These are phyloP conservation scores for Eucalyptus erythrocorys DNA, from an alignment of 345 rosid species.

Conservation along the genomic window DNA sequence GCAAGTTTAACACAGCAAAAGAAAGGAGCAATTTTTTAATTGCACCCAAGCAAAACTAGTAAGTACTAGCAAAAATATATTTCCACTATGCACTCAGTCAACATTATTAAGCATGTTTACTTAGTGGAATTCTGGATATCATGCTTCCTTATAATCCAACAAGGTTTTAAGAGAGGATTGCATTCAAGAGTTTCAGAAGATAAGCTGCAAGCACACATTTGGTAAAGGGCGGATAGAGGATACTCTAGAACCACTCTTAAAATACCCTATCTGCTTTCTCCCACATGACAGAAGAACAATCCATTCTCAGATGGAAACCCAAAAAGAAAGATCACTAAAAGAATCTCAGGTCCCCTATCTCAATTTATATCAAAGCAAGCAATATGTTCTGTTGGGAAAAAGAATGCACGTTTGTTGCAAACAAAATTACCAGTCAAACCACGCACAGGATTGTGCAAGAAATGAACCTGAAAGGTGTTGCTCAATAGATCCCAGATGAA, in stretches of 20 bases:
- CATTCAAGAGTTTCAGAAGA: not conserved
- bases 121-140: not conserved
- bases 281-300: not conserved
- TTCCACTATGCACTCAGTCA: not conserved
- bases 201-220: not conserved
- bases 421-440: not conserved
- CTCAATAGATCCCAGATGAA: not conserved
- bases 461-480: not conserved
- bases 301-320: not conserved
- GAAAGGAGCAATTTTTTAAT: not conserved
- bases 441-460: not conserved
- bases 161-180: not conserved
- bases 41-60: not conserved
- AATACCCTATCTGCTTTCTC: not conserved
- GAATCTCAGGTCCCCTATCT: not conserved
- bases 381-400: not conserved
- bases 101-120: not conserved
- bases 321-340: not conserved
- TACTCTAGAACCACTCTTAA: not conserved
- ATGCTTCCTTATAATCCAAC: not conserved
- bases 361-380: not conserved
- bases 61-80: not conserved
- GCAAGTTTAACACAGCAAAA: not conserved
- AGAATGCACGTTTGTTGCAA: not conserved
- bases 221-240: not conserved